phyloP scores from a whole-genome alignment of 805 yeast genomes.

The Candida bentonensis region DNA sequence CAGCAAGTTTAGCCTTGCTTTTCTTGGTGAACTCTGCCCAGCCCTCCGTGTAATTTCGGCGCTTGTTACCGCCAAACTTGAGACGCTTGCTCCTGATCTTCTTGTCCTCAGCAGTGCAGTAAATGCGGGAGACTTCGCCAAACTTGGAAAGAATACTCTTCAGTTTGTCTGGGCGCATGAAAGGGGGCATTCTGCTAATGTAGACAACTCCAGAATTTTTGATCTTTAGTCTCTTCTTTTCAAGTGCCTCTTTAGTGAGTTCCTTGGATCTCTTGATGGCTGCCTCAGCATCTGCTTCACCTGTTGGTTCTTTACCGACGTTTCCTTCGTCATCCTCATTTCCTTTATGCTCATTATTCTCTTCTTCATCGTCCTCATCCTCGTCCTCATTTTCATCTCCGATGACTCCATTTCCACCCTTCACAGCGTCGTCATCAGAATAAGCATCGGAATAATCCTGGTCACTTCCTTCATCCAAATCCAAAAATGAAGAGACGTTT shows the following conservation, averaged over 20 bases:
- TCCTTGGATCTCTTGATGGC: constrained; percentile 10
- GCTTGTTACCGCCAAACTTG: constrained; percentile 84
- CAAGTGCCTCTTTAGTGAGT: constrained; percentile 21
- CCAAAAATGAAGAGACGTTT: constrained; percentile 1
- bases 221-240: constrained; percentile 29
- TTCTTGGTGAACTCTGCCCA: constrained; percentile 89
- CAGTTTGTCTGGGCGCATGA: constrained; percentile 88
- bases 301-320: constrained; percentile 10
- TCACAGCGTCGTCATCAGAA: constrained; percentile 10
- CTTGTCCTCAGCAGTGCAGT: constrained; percentile 73
- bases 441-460: constrained; percentile 15
- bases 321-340: constrained; percentile 13
- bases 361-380: constrained; percentile 13
- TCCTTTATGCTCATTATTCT: constrained; percentile 9
- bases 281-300: background rate
- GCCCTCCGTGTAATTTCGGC: constrained; percentile 79
- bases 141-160: constrained; percentile 68
- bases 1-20: constrained; percentile 79
- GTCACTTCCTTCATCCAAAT: constrained; percentile 9
- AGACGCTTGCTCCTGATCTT: constrained; percentile 50
- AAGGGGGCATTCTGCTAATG: constrained; percentile 83
- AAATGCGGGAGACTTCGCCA: constrained; percentile 80
- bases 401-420: constrained; percentile 3
- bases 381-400: constrained; percentile 11
- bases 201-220: constrained; percentile 87